phyloP scores from a whole-genome alignment of 2,329 filamentous ascomycete species.

The Exserohilum turcica region DNA sequence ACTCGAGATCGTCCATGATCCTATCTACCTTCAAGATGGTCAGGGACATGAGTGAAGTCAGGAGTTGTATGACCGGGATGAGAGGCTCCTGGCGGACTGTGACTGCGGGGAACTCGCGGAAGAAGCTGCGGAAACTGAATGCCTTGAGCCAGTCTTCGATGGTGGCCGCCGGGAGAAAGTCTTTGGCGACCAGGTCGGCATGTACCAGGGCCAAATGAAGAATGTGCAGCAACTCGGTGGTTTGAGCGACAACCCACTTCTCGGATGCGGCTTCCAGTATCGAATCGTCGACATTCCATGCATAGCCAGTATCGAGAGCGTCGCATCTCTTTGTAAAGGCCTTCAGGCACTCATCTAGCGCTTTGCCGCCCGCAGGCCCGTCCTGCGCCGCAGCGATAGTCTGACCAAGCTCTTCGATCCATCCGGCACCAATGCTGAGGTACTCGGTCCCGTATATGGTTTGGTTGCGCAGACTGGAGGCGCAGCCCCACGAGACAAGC shows the following conservation, averaged over 20 bases:
- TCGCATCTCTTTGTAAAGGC: constrained; percentile 56
- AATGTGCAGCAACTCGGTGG: constrained; percentile 74
- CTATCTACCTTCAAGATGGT: constrained; percentile 72
- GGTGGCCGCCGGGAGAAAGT: constrained; percentile 37
- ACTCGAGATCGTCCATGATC: constrained; percentile 56
- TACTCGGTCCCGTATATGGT: constrained; percentile 37
- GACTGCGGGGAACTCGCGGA: constrained; percentile 63
- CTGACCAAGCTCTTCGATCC: constrained; percentile 43
- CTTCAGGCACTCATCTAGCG: constrained; percentile 51
- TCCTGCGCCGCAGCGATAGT: constrained; percentile 38
- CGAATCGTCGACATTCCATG: constrained; percentile 55
- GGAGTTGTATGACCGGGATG: constrained; percentile 68
- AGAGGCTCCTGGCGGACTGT: constrained; percentile 51
- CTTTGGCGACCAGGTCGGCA: constrained; percentile 58
- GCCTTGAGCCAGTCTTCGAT: constrained; percentile 44
- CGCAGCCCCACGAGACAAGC: constrained; percentile 43
- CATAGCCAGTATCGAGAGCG: constrained; percentile 49
- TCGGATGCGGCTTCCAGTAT: constrained; percentile 63
- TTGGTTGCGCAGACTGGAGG: constrained; percentile 33
- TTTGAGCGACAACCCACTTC: constrained; percentile 65
- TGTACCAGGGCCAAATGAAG: constrained; percentile 75
- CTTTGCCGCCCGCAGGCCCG: constrained; percentile 30
- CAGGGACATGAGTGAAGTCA: constrained; percentile 73
- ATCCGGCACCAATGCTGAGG: constrained; percentile 36
- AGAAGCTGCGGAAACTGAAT: constrained; percentile 57